Evolutionary conservation across 768 basidiomycete genomes (phyloP).

Genomic region (Arthromyces matolae): DNA sequence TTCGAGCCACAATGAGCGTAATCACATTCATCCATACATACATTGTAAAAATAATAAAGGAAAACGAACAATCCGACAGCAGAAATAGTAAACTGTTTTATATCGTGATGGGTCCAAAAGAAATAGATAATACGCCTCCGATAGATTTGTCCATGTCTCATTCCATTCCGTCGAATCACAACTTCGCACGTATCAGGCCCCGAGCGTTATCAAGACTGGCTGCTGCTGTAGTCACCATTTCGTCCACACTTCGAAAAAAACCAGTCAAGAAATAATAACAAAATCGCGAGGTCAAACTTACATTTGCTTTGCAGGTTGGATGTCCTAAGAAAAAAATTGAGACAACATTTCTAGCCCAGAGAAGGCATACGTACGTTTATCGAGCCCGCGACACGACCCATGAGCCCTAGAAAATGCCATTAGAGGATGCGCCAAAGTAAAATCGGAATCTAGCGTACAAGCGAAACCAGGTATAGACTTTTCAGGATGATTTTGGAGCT

Average conservation of each 20-base stretch:
- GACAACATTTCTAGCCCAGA: constrained; percentile 5
- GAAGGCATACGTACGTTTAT: constrained; percentile 44
- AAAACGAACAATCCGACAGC: constrained; percentile 52
- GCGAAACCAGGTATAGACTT: constrained; percentile 53
- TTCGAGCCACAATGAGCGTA: too few relatives aligned
- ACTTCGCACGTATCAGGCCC: constrained; percentile 46
- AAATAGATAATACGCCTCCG: neutral
- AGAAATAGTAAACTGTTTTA: constrained; percentile 44
- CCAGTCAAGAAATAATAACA: constrained; percentile 3
- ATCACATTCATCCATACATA: too few relatives aligned
- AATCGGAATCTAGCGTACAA: constrained; percentile 41
- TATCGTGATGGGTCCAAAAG: too few relatives aligned
- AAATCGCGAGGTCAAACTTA: constrained; percentile 30
- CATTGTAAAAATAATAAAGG: too few relatives aligned
- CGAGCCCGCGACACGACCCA: constrained; percentile 75
- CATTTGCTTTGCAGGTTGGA: constrained; percentile 86
- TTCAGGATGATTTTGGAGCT: constrained; percentile 66
- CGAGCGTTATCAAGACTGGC: constrained; percentile 47
- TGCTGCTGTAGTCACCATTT: constrained; percentile 71
- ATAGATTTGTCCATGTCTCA: neutral
- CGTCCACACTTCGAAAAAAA: constrained; percentile 58
- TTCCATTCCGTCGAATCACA: too few relatives aligned
- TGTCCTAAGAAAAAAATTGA: constrained; percentile 41
- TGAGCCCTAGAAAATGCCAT: constrained; percentile 49
- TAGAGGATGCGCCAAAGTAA: neutral